Evolutionary conservation across 176 grass and related monocot species (phyloP), one percentile per base, ranked within the genome.

Genomic region (Phoenix roebelenii): DNA sequence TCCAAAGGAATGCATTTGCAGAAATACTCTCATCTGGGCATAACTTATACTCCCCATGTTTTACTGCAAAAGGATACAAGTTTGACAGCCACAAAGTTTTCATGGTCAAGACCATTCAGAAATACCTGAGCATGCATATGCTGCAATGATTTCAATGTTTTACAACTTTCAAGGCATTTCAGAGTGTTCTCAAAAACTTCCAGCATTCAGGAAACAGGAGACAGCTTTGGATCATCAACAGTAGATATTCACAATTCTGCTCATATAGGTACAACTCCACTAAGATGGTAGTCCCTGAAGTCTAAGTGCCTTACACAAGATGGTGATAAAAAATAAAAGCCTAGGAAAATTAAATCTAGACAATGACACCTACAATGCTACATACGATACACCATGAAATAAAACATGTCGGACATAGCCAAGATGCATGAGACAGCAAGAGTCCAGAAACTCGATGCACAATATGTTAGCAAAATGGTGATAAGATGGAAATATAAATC

Each of bases 71-170:
- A 56, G 7, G 77, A 64, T 68, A 81, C 55, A 26, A 81, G 81
- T n/a, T 72, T 23, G 24, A 84, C 77, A 63, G 77, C 85, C 0
- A 64, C 57, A 56, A 63, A 64, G 39, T 76, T 76, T 0, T 79
- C 60, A 15, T 64, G 71, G 28, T 51, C 61, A 60, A 83, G 59
- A 50, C 76, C 80, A 22, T 70, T 65, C 44, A 74, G 55, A 60
- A 80, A 59, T 16, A 77, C 70, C 49, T 77, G 85, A 63, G 73
- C 73, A 28, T 88, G 85, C 23, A 83, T 55, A 67, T 80, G 80
- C 78, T 66, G 68, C 15, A 74, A 55, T 25, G 23, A 54, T 25
- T 23, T 51, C 39, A 59, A 61, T 7, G 69, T 44, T 57, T 64
- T 25, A 39, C 73, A 67, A 50, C 22, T 54, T 25, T 55, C 52